Conservation (phyloP, 1,139 yeast genomes). For the Geotrichum siamense region DNA sequence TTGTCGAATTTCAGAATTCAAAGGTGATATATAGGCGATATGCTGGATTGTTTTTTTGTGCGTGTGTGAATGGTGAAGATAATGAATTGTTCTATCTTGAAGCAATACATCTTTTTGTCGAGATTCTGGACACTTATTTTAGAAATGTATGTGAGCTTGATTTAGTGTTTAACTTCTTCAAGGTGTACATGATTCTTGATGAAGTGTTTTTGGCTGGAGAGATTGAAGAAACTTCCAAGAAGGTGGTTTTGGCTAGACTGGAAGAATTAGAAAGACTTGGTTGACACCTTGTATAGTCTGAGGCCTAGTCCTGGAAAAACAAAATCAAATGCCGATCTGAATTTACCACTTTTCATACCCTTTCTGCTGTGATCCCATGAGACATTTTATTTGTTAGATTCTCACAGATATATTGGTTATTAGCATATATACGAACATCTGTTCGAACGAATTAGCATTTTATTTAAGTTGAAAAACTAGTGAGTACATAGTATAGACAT, state of each 20-base stretch:
- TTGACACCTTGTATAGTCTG: no score
- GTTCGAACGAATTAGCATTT: no score
- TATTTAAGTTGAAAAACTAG: no score
- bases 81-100: slow-evolving; percentile 78
- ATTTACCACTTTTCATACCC: no score
- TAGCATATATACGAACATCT: no score
- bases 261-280: slow-evolving; percentile 37
- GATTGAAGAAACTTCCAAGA: slow-evolving; percentile 74
- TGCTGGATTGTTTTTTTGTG: slow-evolving; percentile 83
- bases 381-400: no score
- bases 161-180: slow-evolving; percentile 84
- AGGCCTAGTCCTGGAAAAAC: no score
- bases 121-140: slow-evolving; percentile 77
- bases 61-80: slow-evolving; percentile 68
- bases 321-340: no score
- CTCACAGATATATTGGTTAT: no score
- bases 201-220: slow-evolving; percentile 79
- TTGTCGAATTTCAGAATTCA: slow-evolving; percentile 48
- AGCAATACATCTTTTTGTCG: slow-evolving; percentile 81
- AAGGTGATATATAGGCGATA: slow-evolving; percentile 82
- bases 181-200: slow-evolving; percentile 85
- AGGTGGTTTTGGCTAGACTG: slow-evolving; percentile 60
- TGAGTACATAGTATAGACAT: no score
- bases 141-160: slow-evolving; percentile 93
- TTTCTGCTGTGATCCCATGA: no score